Percentiles rank a stretch among this genome's conserved stretches.
phyloP scores from a whole-genome alignment of 768 basidiomycete genomes.

The Neoboletus magnificus region DNA sequence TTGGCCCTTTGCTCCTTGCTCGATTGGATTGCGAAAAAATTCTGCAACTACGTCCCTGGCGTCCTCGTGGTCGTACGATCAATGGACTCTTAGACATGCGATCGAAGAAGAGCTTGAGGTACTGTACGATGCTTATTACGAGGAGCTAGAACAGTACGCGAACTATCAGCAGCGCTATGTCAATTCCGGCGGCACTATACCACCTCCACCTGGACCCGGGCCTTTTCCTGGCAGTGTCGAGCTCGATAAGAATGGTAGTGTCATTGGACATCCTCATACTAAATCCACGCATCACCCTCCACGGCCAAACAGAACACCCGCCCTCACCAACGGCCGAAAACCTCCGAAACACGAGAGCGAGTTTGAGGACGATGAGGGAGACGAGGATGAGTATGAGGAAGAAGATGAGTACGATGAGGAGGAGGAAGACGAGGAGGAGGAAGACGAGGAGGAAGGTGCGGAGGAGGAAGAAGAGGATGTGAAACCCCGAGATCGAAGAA shows the following conservation, averaged over 20 bases:
- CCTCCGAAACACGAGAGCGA: constrained; percentile 56
- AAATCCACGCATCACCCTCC: constrained; percentile 38
- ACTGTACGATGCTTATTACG: constrained; percentile 99
- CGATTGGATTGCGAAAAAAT: constrained; percentile 19
- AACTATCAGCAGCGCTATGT: constrained; percentile 96
- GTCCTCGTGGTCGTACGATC: constrained; percentile 14
- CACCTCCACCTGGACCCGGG: constrained; percentile 93
- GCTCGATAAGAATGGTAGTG: constrained; percentile 85
- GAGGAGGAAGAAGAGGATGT: constrained; percentile 57
- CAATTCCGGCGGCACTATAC: constrained; percentile 81
- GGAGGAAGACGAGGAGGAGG: constrained; percentile 62
- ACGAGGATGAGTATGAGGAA: constrained; percentile 51
- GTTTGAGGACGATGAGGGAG: constrained; percentile 63
- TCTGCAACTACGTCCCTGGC: constrained; percentile 2
- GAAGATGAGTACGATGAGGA: constrained; percentile 58
- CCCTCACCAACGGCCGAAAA: constrained; percentile 39
- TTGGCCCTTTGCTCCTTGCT: constrained; percentile 21
- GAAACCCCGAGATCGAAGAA: constrained; percentile 40
- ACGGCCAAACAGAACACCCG: constrained; percentile 33
- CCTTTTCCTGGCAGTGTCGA: constrained; percentile 99
- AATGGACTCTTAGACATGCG: constrained; percentile 61
- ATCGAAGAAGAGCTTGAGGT: constrained; percentile 99
- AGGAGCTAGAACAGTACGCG: constrained; percentile 99
- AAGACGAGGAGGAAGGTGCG: constrained; percentile 66
- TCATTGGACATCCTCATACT: constrained; percentile 42